Base-by-base conservation (phyloP, 2,329 filamentous ascomycete species). In the Colletotrichum nymphaeae region DNA sequence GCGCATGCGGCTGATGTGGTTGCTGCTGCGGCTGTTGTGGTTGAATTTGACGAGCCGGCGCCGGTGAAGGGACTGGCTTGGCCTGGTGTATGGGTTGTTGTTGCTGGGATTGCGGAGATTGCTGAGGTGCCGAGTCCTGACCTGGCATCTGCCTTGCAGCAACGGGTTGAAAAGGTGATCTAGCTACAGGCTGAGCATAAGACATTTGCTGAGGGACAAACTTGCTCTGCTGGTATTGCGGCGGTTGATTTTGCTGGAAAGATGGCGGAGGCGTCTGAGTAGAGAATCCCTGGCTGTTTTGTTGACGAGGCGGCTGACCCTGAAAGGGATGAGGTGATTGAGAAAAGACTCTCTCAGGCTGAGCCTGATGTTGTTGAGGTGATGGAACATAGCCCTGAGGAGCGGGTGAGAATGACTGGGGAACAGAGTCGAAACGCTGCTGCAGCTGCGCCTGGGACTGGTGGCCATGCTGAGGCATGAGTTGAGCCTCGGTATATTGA, bases 381-480 rank as follows among this genome's bases (percentile, higher is more conserved):
- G 78, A 57, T 53, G 76, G 77, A 16, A 81, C 79, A 57, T 79
- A 80, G 6, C 75, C 77, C 16, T 83, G 82, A 19, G 72, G 58
- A 7, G 63, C 67, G 4, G 73, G 63, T 35, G 73, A 67, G 42
- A 66, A 76, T 5, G 69, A 52, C 46, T 75, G 75, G 14, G 65
- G 59, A n/a, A 67, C 60, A 2, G 67, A 30, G 5, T 76, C 75
- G 55, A 76, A 76, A 12, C 66, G 79, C 66, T 81, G 81, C 56
- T 81, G 82, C 14, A 83, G 77, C 9, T 82, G 79, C 16, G 81
- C 79, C 63, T 83, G 80, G 35, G 73, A 80, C 28, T 81, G 81
- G 58, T 82, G 81, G 28, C 79, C 78, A 55, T 79, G 75, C 42
- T 81, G 81, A 16, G 80, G 70, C 59, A 84, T 76, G 46, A 84